phyloP scores from a whole-genome alignment of 1,139 yeast genomes.

The Hansenula lynferdii region DNA sequence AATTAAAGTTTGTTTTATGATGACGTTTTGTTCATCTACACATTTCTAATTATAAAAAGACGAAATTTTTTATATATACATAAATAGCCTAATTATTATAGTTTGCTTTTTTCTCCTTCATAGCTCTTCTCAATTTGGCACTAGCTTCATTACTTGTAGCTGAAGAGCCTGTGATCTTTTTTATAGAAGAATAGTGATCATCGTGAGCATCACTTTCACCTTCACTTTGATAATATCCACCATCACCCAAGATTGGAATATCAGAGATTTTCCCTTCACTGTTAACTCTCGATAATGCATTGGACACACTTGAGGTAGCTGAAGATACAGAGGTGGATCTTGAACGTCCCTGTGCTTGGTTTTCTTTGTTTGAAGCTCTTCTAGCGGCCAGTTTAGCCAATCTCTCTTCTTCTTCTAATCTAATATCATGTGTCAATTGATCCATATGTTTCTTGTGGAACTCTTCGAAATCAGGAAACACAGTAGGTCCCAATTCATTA shows the following conservation, averaged over 20 bases:
- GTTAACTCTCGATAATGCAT: constrained; percentile 31
- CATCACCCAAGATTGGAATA: constrained; percentile 31
- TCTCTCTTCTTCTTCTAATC: background rate
- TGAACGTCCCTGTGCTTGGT: background rate
- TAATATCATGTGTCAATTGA: constrained; percentile 2
- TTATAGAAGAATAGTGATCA: constrained; percentile 6
- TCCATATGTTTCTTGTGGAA: constrained; percentile 1
- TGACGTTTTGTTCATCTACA: too few species aligned
- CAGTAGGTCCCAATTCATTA: constrained; percentile 56
- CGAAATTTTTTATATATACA: too few species aligned
- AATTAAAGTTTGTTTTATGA: too few species aligned
- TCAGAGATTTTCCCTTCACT: constrained; percentile 32
- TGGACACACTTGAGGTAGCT: constrained; percentile 23
- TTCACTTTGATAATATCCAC: constrained; percentile 10
- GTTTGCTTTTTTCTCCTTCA: constrained; percentile 7
- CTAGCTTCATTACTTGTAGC: constrained; percentile 6
- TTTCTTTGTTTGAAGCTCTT: constrained; percentile 2
- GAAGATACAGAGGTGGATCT: constrained; percentile 26
- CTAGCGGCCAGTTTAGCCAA: constrained; percentile 5
- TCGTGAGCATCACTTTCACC: constrained; percentile 3
- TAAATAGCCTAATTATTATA: too few species aligned
- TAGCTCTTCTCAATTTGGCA: constrained; percentile 16
- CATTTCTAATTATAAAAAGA: too few species aligned
- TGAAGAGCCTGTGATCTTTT: constrained; percentile 4
- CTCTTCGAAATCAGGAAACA: constrained; percentile 49